Conservation (phyloP, 768 basidiomycete species). For the Agaricus bisporus region DNA sequence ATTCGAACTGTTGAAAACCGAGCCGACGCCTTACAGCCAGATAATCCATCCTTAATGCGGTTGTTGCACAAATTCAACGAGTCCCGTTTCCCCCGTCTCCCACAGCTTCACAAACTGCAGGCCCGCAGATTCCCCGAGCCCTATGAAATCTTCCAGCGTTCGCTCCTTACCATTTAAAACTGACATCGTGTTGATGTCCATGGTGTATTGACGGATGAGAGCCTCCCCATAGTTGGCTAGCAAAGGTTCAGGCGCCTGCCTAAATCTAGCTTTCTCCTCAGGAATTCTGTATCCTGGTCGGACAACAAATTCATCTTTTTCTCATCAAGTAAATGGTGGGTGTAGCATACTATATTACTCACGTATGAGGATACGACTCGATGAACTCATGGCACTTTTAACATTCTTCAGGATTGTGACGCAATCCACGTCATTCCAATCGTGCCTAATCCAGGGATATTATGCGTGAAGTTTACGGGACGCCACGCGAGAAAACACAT, state of each 20-base stretch:
- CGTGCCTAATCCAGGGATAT: too few relatives aligned
- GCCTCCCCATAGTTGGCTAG: conserved; percentile 43
- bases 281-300: conserved; percentile 18
- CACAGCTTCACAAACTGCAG: conserved; percentile 26
- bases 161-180: conserved; percentile 37
- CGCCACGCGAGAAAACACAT: not conserved
- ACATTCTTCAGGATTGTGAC: too few relatives aligned
- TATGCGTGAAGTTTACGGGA: too few relatives aligned
- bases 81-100: conserved; percentile 23
- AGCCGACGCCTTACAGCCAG: too few relatives aligned
- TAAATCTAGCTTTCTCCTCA: not conserved
- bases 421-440: too few relatives aligned
- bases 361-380: too few relatives aligned
- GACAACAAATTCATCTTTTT: conserved; percentile 30
- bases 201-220: conserved; percentile 30
- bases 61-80: conserved; percentile 19
- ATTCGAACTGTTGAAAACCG: too few relatives aligned
- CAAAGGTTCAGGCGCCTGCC: conserved; percentile 36
- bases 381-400: not conserved
- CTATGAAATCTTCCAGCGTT: conserved; percentile 31
- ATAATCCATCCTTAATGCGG: too few relatives aligned
- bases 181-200: conserved; percentile 41
- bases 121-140: conserved; percentile 24
- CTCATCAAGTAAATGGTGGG: too few relatives aligned
- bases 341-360: too few relatives aligned